Evolutionary conservation across 371 early-diverging fungal species (phyloP).

Genomic region (Zychaea mexicana): DNA sequence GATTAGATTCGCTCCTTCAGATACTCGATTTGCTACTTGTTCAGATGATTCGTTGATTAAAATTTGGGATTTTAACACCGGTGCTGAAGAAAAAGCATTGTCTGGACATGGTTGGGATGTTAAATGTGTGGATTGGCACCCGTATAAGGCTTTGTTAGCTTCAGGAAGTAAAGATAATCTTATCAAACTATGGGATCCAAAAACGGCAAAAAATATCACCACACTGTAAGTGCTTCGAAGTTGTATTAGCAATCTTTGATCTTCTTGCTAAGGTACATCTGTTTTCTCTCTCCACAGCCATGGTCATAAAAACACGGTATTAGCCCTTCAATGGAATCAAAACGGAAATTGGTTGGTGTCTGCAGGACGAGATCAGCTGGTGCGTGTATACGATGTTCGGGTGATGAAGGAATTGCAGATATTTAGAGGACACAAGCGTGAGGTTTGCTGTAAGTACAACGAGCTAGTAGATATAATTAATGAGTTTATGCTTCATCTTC

Average conservation of each 20-base stretch:
- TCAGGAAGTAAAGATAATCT: conserved; percentile 99
- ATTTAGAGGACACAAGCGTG: conserved; percentile 93
- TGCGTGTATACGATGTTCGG: conserved; percentile 96
- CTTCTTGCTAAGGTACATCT: background rate
- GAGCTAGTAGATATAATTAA: background rate
- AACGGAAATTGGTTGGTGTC: conserved; percentile 98
- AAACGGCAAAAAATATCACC: conserved; percentile 84
- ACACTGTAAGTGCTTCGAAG: conserved; percentile 74
- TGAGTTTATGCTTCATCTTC: background rate
- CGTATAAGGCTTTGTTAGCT: conserved; percentile 92
- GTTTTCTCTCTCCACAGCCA: conserved; percentile 56
- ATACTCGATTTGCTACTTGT: conserved; percentile 96
- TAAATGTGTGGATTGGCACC: conserved; percentile 99
- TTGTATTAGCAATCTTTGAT: background rate
- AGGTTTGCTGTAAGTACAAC: conserved; percentile 87
- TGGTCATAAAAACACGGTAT: conserved; percentile 97
- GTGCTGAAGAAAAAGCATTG: conserved; percentile 83
- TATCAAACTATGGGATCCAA: conserved; percentile 99
- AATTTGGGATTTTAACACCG: conserved; percentile 95
- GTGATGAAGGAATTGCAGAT: conserved; percentile 94
- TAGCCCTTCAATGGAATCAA: conserved; percentile 92
- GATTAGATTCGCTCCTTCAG: conserved; percentile 59
- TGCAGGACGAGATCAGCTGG: conserved; percentile 94
- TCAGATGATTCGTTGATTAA: conserved; percentile 98
- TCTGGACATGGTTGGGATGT: conserved; percentile 99